phyloP scores from a whole-genome alignment of 2,329 filamentous ascomycete species.

The Colletotrichum filicis region DNA sequence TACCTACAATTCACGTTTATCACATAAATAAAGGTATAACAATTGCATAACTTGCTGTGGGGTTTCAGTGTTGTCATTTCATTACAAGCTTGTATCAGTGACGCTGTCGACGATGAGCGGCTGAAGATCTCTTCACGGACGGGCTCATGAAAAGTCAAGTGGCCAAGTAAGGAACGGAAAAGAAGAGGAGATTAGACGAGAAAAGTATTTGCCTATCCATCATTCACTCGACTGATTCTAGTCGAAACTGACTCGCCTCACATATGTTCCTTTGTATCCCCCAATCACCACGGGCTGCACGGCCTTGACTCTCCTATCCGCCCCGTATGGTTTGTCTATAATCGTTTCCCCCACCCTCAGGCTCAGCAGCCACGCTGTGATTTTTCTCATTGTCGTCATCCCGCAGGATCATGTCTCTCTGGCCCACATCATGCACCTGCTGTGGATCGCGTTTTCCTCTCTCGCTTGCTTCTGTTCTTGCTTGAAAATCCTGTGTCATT shows the following conservation, averaged over 20 bases:
- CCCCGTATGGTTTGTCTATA: constrained; percentile 15
- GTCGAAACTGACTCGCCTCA: constrained; percentile 9
- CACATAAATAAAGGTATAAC: no score
- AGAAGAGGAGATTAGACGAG: constrained; percentile 8
- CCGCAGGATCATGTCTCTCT: not conserved
- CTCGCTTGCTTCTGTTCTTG: not conserved
- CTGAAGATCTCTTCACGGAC: not conserved
- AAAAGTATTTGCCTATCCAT: constrained; percentile 22
- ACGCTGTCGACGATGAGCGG: not conserved
- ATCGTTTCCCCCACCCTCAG: not conserved
- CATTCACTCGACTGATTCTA: constrained; percentile 9
- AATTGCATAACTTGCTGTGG: no score
- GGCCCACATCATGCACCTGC: not conserved
- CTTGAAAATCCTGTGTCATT: not conserved
- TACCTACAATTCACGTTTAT: no score
- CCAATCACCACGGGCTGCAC: constrained; percentile 1
- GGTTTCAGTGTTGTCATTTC: no score
- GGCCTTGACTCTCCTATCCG: constrained; percentile 4
- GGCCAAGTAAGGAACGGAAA: not conserved
- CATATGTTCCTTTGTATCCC: constrained; percentile 25
- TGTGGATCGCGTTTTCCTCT: not conserved
- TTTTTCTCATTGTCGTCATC: not conserved
- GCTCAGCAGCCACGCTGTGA: not conserved
- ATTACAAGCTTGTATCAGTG: not conserved
- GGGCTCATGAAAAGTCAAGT: not conserved